A percentile compares a stretch with the other conserved stretches of the same genome.
phyloP scores from a whole-genome alignment of 129 eudicot species.

The Helianthus annuus region DNA sequence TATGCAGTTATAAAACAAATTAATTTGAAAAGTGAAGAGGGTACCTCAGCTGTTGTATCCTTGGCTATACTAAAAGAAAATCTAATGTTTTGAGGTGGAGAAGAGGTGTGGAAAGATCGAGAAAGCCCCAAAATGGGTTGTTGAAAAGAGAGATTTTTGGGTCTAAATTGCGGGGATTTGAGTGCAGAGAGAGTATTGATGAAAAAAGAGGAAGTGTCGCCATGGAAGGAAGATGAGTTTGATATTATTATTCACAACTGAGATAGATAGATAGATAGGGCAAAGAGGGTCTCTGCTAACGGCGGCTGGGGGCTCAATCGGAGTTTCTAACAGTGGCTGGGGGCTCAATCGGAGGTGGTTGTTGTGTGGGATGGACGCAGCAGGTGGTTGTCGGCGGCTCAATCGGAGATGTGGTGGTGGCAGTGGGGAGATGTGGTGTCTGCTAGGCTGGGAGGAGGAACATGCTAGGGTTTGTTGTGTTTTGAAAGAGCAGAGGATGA shows the following conservation, averaged over 20 bases:
- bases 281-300: not conserved
- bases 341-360: too few relatives aligned
- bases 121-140: slow-evolving; percentile 19
- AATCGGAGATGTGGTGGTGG: too few relatives aligned
- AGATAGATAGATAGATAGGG: not conserved
- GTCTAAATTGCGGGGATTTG: not conserved
- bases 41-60: slow-evolving; percentile 42
- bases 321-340: too few relatives aligned
- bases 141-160: slow-evolving; percentile 22
- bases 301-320: too few relatives aligned
- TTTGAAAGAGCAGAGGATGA: too few relatives aligned
- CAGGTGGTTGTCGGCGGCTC: too few relatives aligned
- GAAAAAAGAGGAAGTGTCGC: slow-evolving; percentile 37
- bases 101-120: not conserved
- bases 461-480: too few relatives aligned
- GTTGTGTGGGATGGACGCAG: too few relatives aligned
- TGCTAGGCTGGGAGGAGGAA: too few relatives aligned
- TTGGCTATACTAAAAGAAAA: slow-evolving; percentile 12
- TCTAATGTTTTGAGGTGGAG: slow-evolving; percentile 17
- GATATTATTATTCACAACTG: not conserved
- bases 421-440: too few relatives aligned
- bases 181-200: slow-evolving; percentile 22
- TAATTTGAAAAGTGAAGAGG: not conserved
- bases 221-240: slow-evolving; percentile 2
- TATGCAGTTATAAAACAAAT: not conserved